Conservation (phyloP, 2,329 filamentous ascomycete genomes). For the Didymella arachidicola region DNA sequence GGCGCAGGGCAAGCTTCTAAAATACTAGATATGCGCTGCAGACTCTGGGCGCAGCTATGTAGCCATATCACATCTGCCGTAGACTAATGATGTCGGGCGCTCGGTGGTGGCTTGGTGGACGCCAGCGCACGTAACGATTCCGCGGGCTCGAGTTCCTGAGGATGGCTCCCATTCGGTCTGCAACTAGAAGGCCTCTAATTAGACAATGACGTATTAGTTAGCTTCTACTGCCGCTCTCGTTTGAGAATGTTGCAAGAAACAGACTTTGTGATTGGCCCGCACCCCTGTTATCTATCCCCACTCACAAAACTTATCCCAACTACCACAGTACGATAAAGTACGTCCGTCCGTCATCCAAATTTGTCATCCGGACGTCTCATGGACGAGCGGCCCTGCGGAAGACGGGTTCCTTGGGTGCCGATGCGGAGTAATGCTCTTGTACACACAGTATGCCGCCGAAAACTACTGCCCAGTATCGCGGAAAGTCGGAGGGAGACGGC, state of each 20-base stretch:
- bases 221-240: no score
- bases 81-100: constrained; percentile 1
- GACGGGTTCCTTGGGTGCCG: background rate
- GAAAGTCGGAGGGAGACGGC: constrained; percentile 1
- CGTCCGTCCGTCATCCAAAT: no score
- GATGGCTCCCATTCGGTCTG: background rate
- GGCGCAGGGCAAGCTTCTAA: constrained; percentile 2
- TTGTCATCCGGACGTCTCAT: no score
- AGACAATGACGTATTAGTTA: no score
- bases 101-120: constrained; percentile 14
- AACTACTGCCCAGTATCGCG: background rate
- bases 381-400: background rate
- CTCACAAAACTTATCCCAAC: no score
- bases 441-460: background rate
- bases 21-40: constrained; percentile 8
- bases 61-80: constrained; percentile 33
- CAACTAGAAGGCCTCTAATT: no score
- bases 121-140: constrained; percentile 23
- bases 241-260: no score
- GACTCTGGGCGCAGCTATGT: constrained; percentile 7
- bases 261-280: no score
- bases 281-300: no score
- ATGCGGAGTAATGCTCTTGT: background rate
- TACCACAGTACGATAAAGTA: no score
- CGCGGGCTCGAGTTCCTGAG: constrained; percentile 16